Evolutionary conservation across 805 yeast species (phyloP), one percentile per base, ranked within the genome.

Genomic region (Ogataea sp.): DNA sequence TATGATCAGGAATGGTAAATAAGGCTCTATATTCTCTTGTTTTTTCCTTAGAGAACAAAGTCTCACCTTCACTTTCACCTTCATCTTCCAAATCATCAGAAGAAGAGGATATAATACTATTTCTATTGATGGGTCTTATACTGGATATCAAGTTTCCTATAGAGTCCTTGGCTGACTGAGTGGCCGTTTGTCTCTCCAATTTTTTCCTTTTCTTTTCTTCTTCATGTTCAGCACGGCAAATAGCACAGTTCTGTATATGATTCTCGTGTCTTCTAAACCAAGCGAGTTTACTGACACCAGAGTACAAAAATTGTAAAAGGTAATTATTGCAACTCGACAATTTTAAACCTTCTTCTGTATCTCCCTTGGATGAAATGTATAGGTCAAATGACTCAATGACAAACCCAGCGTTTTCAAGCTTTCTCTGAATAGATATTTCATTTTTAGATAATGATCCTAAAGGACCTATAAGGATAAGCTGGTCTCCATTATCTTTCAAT

Each of bases 1-100:
- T 30, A 30, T 36, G 27, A 32, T n/a, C 87, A 10, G 70, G 69
- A 37, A 82, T 63, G 7, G 78, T 61, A 39, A 74, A 70, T 1
- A 73, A 69, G 0, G 82, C 85, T 36, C 75, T 53, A 43, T 58
- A 71, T 33, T 61, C 62, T 21, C 43, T 37, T 7, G 50, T 40
- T 15, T 33, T 43, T 15, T 43, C 43, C 1, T 53, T 27, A 3
- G 49, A 44, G n/a, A 52, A 20, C n/a, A 32, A 23, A 32, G 35
- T 32, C 6, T 9, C 10, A 32, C 55, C 20, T 55, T 46, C 18
- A 40, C 35, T 14, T 15, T 39, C 59, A 28, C 56, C 61, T 53
- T 56, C 48, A 1, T 47, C 36, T 29, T 6, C 8, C 6, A 11
- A 10, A 13, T 42, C 56, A 1, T 51, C 42, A 27, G 43, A 41